Conservation (phyloP, 371 early-diverging fungal species). For the Mucor velutinosus region DNA sequence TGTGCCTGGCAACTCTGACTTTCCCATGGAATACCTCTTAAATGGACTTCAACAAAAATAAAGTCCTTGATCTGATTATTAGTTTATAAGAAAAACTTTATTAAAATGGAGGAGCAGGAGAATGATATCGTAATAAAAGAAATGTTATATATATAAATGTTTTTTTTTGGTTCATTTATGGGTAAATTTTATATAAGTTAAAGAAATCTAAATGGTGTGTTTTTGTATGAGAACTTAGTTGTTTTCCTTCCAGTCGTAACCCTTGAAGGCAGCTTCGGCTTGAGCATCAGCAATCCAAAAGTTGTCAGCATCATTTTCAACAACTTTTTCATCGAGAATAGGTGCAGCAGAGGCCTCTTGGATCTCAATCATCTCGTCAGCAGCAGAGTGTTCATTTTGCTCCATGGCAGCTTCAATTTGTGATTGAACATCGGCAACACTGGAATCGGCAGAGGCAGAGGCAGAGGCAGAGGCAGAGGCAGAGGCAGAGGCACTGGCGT, state of each 20-base stretch:
- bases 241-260: constrained; percentile 9
- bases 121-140: neutral
- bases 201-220: neutral
- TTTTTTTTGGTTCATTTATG: neutral
- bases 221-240: neutral
- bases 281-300: constrained; percentile 11
- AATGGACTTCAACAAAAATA: constrained; percentile 3
- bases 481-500: neutral
- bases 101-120: neutral
- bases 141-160: neutral
- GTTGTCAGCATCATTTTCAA: neutral
- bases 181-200: neutral
- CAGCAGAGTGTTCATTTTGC: neutral
- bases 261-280: constrained; percentile 13
- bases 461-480: neutral
- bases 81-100: neutral
- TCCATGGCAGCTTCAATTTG: constrained; percentile 1
- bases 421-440: neutral
- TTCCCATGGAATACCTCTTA: constrained; percentile 18
- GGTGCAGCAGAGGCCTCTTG: neutral
- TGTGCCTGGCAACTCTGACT: neutral
- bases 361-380: neutral
- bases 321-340: neutral
- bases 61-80: neutral
- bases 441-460: neutral